Evolutionary conservation across 192 early-diverging fungal species (phyloP), one percentile per base, ranked within the genome.

Genomic region (Coemansia sp.): DNA sequence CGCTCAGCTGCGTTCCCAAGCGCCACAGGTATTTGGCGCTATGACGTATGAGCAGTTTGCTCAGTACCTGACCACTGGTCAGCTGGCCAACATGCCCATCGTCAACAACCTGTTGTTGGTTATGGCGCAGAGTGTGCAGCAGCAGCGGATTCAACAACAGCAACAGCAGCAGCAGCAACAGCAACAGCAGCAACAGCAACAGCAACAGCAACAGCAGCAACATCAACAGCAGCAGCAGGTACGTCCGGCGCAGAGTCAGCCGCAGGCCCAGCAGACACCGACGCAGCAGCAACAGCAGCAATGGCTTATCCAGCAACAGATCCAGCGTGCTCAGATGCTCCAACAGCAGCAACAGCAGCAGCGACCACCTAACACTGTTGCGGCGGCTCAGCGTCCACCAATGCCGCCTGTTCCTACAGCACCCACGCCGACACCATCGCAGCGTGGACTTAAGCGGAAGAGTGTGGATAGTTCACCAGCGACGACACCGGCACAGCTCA

Each of bases 391-490:
- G n/a, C n/a, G n/a, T 20, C 31, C 22, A 23, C 28, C 51, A 0
- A 19, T 30, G 8, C 26, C 50, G 0, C 46, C 21, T 9, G 43
- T 26, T 4, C 51, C 51, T 4, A 14, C 34, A 2, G 45, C 34
- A 12, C 47, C 30, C 14, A 52, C 56, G 35, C 49, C 64, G 17
- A 67, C 64, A 5, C 52, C 60, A 3, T 35, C 48, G 30, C 54
- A 63, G 48, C 68, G 57, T 19, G 68, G 68, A 1, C 13, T 72
- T 5, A 72, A 72, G 53, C 56, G 68, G 43, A 72, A 72, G 68
- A 72, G 68, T 32, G 60, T 56, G 29, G 56, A 63, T 16, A 64
- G 39, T 20, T 72, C 68, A 31, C 68, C 68, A 1, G 68, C 57
- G 0, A 34, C 18, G 7, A 22, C 25, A 26, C 41, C 25, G 1